Evolutionary conservation across 495 filamentous ascomycete species (phyloP).

Genomic region (Penicillium herquei): DNA sequence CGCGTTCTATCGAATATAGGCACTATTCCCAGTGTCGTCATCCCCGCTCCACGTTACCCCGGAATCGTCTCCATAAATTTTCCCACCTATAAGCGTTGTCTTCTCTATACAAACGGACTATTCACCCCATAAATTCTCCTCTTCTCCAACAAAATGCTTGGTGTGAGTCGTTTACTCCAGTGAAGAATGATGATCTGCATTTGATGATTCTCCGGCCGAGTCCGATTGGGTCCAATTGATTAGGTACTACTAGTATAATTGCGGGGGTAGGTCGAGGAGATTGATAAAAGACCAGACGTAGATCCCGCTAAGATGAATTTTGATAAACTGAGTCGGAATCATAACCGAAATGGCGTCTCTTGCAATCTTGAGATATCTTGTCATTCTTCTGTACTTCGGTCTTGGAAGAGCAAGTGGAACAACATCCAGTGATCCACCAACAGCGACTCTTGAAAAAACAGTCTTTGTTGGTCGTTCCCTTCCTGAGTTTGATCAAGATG

Average conservation of each 20-base stretch:
- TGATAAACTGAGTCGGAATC: too few relatives aligned
- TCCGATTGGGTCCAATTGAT: neutral
- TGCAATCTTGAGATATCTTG: neutral
- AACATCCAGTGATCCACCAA: constrained; percentile 4
- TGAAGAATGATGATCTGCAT: neutral
- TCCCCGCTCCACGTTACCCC: neutral
- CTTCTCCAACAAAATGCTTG: neutral
- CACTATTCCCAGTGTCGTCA: neutral
- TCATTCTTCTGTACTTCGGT: neutral
- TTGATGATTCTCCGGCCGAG: neutral
- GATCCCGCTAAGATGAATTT: too few relatives aligned
- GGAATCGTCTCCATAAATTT: neutral
- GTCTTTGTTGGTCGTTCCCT: constrained; percentile 31
- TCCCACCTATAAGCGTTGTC: neutral
- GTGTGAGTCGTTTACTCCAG: neutral
- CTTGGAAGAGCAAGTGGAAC: neutral
- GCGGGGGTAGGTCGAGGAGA: neutral
- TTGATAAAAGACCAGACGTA: neutral
- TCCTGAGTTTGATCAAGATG: constrained; percentile 31
- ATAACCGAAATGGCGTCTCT: neutral
- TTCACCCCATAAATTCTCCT: neutral
- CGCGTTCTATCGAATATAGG: too few relatives aligned
- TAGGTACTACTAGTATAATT: neutral
- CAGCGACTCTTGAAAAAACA: constrained; percentile 14
- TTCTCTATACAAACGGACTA: neutral